Conservation (phyloP, 2,329 filamentous ascomycete genomes). For the Tolypocladium guangdongense region DNA sequence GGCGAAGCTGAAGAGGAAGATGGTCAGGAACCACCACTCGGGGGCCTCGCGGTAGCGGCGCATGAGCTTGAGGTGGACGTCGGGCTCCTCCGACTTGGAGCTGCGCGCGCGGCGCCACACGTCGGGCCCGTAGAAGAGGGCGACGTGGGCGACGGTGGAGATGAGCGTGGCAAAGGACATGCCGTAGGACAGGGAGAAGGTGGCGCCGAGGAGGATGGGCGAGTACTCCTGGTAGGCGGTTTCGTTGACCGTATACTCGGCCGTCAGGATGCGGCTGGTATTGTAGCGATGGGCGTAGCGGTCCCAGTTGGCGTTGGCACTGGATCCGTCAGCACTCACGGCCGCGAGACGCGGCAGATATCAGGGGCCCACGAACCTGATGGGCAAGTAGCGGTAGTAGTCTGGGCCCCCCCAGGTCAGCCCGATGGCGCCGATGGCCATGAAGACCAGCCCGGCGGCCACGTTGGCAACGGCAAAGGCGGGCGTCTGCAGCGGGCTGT, state of each 20-base stretch:
- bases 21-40: constrained; percentile 40
- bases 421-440: neutral
- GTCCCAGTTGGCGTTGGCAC: neutral
- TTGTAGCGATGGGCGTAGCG: constrained; percentile 36
- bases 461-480: neutral
- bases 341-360: too few relatives aligned
- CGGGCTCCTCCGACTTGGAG: constrained; percentile 19
- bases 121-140: constrained; percentile 39
- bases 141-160: constrained; percentile 38
- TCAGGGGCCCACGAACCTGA: neutral
- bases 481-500: neutral
- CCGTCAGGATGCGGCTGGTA: constrained; percentile 39
- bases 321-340: neutral
- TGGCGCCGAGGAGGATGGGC: constrained; percentile 38
- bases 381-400: neutral
- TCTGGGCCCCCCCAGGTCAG: neutral
- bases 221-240: constrained; percentile 46
- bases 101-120: constrained; percentile 19
- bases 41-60: constrained; percentile 41
- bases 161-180: constrained; percentile 44
- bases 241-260: constrained; percentile 39
- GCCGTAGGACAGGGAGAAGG: constrained; percentile 42
- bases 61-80: constrained; percentile 44
- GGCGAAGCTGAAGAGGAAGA: constrained; percentile 34
- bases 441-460: neutral